A percentile compares a stretch with the other conserved stretches of the same genome.
Evolutionary conservation across 2,329 filamentous ascomycete genomes (phyloP).

Genomic region (Plectosphaerella plurivora): DNA sequence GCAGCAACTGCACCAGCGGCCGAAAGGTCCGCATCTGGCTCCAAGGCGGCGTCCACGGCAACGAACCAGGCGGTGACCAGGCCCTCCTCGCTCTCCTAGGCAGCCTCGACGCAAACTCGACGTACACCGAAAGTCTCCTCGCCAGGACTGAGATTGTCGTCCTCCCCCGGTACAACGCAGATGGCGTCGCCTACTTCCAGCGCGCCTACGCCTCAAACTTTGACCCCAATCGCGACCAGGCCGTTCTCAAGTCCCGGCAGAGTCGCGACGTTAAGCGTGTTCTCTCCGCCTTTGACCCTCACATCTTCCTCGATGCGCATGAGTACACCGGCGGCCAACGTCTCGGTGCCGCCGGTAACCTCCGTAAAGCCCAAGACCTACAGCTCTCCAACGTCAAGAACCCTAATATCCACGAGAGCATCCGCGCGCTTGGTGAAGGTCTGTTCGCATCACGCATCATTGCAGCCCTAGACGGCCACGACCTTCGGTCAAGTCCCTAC

Average conservation of each 20-base stretch:
- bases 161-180: slow-evolving; percentile 9
- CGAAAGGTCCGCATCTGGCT: slow-evolving; percentile 8
- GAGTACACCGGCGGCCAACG: slow-evolving; percentile 5
- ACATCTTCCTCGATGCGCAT: slow-evolving; percentile 8
- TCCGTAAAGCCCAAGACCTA: slow-evolving; percentile 6
- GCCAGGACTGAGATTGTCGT: slow-evolving; percentile 5
- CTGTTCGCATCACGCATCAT: slow-evolving; percentile 5
- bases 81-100: slow-evolving; percentile 8
- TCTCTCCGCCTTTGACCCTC: slow-evolving; percentile 6
- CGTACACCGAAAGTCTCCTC: slow-evolving; percentile 5
- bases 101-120: slow-evolving; percentile 3
- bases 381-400: slow-evolving; percentile 7
- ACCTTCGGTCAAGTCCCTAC: slow-evolving; percentile 6
- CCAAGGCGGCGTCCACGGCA: slow-evolving; percentile 7
- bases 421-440: slow-evolving; percentile 6
- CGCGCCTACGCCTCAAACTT: slow-evolving; percentile 5
- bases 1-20: not conserved
- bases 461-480: slow-evolving; percentile 1
- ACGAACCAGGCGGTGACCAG: slow-evolving; percentile 9
- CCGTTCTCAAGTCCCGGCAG: slow-evolving; percentile 7
- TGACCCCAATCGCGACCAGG: slow-evolving; percentile 9
- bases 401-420: slow-evolving; percentile 6
- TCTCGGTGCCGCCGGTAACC: slow-evolving; percentile 4
- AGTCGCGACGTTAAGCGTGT: slow-evolving; percentile 5
- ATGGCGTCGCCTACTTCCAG: slow-evolving; percentile 9